Conservation (phyloP, 208 protist species). For the Crithidia fasciculata region DNA sequence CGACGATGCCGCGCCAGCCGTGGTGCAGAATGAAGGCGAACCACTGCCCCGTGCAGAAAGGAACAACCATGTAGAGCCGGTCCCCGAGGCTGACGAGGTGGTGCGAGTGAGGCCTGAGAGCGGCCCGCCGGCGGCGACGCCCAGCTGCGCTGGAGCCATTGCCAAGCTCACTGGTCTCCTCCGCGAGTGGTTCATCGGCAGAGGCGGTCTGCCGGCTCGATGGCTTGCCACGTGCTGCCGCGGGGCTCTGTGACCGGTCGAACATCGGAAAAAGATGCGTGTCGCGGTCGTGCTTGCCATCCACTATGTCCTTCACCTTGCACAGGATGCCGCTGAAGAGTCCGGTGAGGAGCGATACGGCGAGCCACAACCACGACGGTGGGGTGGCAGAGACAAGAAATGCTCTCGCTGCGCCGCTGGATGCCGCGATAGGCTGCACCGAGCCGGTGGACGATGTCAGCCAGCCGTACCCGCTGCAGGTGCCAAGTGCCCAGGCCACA, state of each 20-base stretch:
- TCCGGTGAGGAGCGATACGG: constrained; percentile 72
- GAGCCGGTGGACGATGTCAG: constrained; percentile 34
- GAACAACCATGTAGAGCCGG: constrained; percentile 83
- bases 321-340: constrained; percentile 79
- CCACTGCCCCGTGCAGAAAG: constrained; percentile 89
- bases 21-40: constrained; percentile 80
- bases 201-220: neutral
- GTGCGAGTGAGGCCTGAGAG: constrained; percentile 17
- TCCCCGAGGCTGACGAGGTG: constrained; percentile 63
- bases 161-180: neutral
- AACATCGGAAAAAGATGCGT: constrained; percentile 40
- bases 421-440: constrained; percentile 10
- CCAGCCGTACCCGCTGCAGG: constrained; percentile 69
- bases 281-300: constrained; percentile 53
- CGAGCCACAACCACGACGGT: constrained; percentile 69
- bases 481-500: constrained; percentile 69
- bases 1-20: constrained; percentile 77
- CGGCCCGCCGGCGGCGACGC: constrained; percentile 15
- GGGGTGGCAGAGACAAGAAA: constrained; percentile 13
- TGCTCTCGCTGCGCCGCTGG: neutral
- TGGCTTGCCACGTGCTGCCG: constrained; percentile 1
- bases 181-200: neutral
- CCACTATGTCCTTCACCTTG: constrained; percentile 85
- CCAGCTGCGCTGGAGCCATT: neutral
- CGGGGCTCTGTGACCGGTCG: constrained; percentile 18